phyloP scores from a whole-genome alignment of 164 flowering plant genomes.

The Hamamelis virginiana region DNA sequence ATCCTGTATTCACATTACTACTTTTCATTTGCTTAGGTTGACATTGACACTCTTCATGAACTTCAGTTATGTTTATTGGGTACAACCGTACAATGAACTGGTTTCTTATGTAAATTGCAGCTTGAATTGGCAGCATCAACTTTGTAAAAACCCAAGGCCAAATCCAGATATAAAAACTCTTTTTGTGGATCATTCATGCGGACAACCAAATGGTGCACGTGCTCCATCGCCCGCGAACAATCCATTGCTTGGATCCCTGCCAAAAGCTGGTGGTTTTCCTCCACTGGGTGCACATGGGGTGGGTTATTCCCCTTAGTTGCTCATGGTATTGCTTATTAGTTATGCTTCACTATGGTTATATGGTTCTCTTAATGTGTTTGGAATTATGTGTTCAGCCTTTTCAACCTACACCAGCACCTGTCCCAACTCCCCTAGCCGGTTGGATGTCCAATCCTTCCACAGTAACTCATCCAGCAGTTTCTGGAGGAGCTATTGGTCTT shows the following conservation, averaged over 20 bases:
- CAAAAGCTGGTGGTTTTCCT: constrained; percentile 81
- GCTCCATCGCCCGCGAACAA: constrained; percentile 82
- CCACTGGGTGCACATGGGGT: constrained; percentile 84
- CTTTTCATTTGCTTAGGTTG: no score
- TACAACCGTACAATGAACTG: not conserved
- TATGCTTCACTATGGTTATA: not conserved
- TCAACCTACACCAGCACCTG: constrained; percentile 62
- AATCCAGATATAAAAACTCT: constrained; percentile 94
- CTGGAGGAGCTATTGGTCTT: constrained; percentile 74
- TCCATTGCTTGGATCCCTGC: constrained; percentile 68
- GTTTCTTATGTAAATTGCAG: constrained; percentile 30
- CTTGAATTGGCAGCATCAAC: constrained; percentile 94
- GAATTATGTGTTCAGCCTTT: constrained; percentile 56
- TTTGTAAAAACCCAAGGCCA: constrained; percentile 84
- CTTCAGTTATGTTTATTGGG: not conserved
- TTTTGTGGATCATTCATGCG: constrained; percentile 89
- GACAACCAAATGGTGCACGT: constrained; percentile 83
- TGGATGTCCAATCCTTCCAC: constrained; percentile 84
- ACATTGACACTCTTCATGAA: not conserved
- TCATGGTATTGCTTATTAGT: not conserved
- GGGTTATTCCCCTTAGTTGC: constrained; percentile 8
- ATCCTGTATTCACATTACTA: no score
- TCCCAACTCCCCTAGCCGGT: constrained; percentile 70
- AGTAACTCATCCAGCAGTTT: constrained; percentile 64
- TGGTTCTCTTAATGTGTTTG: constrained; percentile 5